A percentile compares a stretch with the other conserved stretches of the same genome.
Conservation (phyloP, 148 eudicot species). For the Selenicereus undatus region DNA sequence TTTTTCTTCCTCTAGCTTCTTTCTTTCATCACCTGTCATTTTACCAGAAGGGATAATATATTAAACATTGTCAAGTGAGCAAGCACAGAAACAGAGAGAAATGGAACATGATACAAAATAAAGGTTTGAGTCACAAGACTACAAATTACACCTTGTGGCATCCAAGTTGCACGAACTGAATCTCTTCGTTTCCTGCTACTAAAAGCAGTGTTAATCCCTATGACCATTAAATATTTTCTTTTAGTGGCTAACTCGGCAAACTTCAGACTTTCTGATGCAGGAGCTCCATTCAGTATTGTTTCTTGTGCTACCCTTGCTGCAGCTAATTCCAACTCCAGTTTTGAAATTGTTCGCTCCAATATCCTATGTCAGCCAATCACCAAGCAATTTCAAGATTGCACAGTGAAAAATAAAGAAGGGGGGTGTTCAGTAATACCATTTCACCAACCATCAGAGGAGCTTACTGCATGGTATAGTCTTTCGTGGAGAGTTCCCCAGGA, state of each 20-base stretch:
- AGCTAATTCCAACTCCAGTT: conserved; percentile 71
- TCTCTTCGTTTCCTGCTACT: conserved; percentile 91
- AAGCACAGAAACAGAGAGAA: not conserved
- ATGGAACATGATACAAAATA: not conserved
- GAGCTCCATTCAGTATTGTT: conserved; percentile 57
- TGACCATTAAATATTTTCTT: conserved; percentile 78
- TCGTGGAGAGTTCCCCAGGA: conserved; percentile 35
- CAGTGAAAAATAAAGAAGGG: not conserved
- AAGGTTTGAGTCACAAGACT: not conserved
- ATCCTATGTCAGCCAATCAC: conserved; percentile 30
- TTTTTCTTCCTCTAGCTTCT: conserved; percentile 65
- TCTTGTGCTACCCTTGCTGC: conserved; percentile 69
- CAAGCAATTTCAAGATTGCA: not conserved
- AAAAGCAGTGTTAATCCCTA: conserved; percentile 91
- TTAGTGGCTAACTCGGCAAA: conserved; percentile 33
- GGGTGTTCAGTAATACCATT: not conserved
- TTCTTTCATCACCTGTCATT: conserved; percentile 57
- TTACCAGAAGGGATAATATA: conserved; percentile 2
- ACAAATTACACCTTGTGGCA: conserved; percentile 69
- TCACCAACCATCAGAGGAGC: conserved; percentile 21
- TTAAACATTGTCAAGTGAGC: not conserved
- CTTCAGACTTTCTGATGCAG: conserved; percentile 49
- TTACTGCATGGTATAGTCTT: conserved; percentile 49
- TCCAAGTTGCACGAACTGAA: conserved; percentile 94
- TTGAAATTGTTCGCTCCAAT: conserved; percentile 70